These are phyloP conservation scores for Cerrena zonata DNA, from an alignment of 1,284 basidiomycete species.

Conservation along the genomic window DNA sequence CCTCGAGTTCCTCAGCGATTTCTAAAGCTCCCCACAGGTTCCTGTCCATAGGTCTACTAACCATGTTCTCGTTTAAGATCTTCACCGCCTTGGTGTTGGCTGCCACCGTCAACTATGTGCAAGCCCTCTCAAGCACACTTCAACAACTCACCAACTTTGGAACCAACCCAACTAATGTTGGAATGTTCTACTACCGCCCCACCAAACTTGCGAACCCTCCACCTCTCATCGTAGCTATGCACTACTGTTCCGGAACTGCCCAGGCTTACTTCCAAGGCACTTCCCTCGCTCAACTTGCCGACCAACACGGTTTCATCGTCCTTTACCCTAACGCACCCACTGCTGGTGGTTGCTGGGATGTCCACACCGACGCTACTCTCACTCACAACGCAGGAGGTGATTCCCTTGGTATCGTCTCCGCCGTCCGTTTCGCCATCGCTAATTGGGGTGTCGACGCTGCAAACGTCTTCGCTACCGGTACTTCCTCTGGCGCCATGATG, in stretches of 20 bases:
- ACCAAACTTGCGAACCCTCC: slow-evolving; percentile 35
- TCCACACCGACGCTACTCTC: slow-evolving; percentile 43
- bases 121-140: slow-evolving; percentile 8
- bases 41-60: not conserved
- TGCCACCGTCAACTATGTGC: not conserved
- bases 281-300: slow-evolving; percentile 41
- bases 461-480: slow-evolving; percentile 46
- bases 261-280: slow-evolving; percentile 47
- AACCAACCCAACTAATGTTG: slow-evolving; percentile 45
- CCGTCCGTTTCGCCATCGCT: slow-evolving; percentile 43
- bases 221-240: slow-evolving; percentile 47
- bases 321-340: slow-evolving; percentile 42
- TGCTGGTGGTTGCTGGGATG: slow-evolving; percentile 48
- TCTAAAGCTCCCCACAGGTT: not conserved
- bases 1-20: not conserved
- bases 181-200: slow-evolving; percentile 46
- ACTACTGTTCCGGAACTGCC: slow-evolving; percentile 46
- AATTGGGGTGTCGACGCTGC: slow-evolving; percentile 42
- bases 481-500: slow-evolving; percentile 58
- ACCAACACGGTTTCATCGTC: slow-evolving; percentile 43
- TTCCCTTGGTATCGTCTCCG: slow-evolving; percentile 46
- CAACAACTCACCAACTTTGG: slow-evolving; percentile 34
- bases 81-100: not conserved
- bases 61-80: not conserved
- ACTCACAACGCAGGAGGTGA: slow-evolving; percentile 51